Evolutionary conservation across 129 eudicot species (phyloP), one percentile per base, ranked within the genome.

Genomic region (Rutidosis leptorrhynchoides): DNA sequence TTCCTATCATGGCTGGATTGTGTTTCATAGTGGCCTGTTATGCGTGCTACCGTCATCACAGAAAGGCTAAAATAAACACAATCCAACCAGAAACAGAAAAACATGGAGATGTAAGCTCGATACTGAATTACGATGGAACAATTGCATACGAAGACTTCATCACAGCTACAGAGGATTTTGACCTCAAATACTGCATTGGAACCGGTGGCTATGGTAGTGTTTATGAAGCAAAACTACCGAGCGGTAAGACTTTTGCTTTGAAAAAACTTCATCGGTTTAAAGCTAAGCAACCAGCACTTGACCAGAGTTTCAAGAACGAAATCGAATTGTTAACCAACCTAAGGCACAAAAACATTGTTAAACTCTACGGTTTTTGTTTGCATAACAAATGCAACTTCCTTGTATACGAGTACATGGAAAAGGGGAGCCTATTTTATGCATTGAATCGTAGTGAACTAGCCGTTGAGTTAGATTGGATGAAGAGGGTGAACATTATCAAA

Each of bases 371-470:
- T 7, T 74, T 69, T 61, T 80, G 81, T 65, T 65, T 70, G 14
- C 73, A 64, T 40, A 42, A 75, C 52, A 37, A 49, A 28, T 64
- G 73, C 66, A 70, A 28, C 43, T 72, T 78, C 70, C 71, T 78
- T 70, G 69, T 78, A 20, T 78, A 78, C 21, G 74, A 78, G 17
- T 74, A 69, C 45, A 73, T 80, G 74, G 77, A 75, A 61, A 75
- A 69, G 27, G 84, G 81, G 61, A 80, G 84, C 77, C 62, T 80
- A 35, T 72, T 77, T 24, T 62, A 71, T 20, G 71, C 76, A 69
- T n/a, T 81, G 79, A 82, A n/a, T n/a, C n/a, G n/a, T n/a, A n/a
- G n/a, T n/a, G n/a, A n/a, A n/a, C n/a, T n/a, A n/a, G n/a, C n/a
- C n/a, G n/a, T n/a, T n/a, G n/a, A n/a, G n/a, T n/a, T n/a, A n/a